Conservation (phyloP, 139 green algal species). For the Astrephomene gubernaculifera region DNA sequence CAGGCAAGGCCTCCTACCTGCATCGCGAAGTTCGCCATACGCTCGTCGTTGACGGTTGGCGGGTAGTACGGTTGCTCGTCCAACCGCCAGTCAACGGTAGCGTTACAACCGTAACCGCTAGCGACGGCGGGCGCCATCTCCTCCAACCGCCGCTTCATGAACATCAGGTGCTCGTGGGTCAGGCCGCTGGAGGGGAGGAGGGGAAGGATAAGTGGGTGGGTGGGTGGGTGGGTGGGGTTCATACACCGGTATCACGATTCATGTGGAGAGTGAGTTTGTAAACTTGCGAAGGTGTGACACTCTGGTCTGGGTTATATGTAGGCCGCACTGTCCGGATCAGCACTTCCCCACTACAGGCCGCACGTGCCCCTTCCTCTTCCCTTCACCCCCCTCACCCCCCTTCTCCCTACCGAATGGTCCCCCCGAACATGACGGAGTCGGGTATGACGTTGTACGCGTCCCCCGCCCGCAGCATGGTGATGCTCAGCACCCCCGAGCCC, state of each 20-base stretch:
- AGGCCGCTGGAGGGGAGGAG: conserved; percentile 40
- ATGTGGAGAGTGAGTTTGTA: no score
- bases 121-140: conserved; percentile 53
- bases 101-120: conserved; percentile 73
- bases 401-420: conserved; percentile 74
- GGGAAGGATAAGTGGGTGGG: no score
- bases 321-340: no score
- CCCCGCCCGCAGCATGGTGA: conserved; percentile 80
- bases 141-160: conserved; percentile 60
- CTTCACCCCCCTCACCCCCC: background rate
- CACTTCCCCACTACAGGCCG: no score
- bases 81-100: conserved; percentile 75
- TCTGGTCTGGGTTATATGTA: no score
- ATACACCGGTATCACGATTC: no score
- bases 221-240: no score
- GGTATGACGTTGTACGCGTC: conserved; percentile 92
- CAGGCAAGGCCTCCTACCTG: conserved; percentile 55
- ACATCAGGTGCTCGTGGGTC: conserved; percentile 61
- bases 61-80: conserved; percentile 73
- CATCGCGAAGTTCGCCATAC: conserved; percentile 63
- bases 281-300: no score
- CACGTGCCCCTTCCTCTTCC: no score
- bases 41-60: conserved; percentile 83
- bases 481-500: conserved; percentile 82
- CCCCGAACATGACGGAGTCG: conserved; percentile 71